Base-by-base conservation (phyloP, 495 filamentous ascomycete genomes). In the Poronia punctata region DNA sequence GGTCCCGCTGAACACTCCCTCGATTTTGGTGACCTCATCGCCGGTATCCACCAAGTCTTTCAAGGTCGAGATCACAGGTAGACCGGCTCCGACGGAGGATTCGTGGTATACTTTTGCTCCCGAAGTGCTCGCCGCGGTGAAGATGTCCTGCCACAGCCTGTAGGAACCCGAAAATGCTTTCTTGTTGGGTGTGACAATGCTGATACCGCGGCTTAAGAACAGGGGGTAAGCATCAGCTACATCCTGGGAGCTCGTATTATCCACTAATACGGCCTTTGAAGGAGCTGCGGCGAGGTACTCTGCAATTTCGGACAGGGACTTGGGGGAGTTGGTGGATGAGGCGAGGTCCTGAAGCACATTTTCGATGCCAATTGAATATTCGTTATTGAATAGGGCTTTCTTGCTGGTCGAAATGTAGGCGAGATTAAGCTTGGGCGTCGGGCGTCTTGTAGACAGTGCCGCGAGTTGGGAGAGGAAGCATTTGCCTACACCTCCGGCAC, bases 1-100 rank as follows among this genome's bases (percentile, higher is more conserved):
- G 4, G 92, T 96, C 40, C 92, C 92, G 33, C 84, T 90, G 67
- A 97, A 96, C 9, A 98, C 88, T 42, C 90, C 92, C 70, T 96
- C 90, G 45, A 98, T 93, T 57, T 77, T 84, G 39, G 69, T 79
- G 1, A 96, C 80, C 54, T 85, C 68, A 55, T 97, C 92, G 14
- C 92, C 92, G 0, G 92, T 96, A 19, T 84, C 80, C 9, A 94
- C 71, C 3, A 98, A 73, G 48, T 97, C 92, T 46, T 83, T 84
- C 25, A 98, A 71, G 0, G 92, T 95, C 32, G 84, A 92, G 42
- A 97, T 79, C 19, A 96, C 83, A 2, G 92, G 92, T 6, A 98
- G 75, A 3, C 90, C 88, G 2, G 90, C 92, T 24, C 92, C 92
- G 7, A 93, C 86, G 24, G 86, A 89, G 25, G 83, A 84, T 67